Conservation (phyloP, 192 early-diverging fungal genomes). For the Lobosporangium transversale region DNA sequence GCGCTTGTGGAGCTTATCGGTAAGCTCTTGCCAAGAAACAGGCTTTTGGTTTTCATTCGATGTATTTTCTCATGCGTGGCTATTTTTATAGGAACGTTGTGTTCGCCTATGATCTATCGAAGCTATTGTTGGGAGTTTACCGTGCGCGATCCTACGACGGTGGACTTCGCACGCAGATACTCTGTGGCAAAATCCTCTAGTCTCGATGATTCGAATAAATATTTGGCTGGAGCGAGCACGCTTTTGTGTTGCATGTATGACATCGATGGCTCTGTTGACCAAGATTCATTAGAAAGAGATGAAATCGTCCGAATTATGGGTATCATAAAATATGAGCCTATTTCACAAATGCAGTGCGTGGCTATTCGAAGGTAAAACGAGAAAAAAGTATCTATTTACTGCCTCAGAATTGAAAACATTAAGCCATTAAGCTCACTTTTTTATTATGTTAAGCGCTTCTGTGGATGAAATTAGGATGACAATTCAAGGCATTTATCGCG, state of each 20-base stretch:
- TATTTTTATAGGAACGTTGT: slow-evolving; percentile 6
- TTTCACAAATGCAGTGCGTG: background rate
- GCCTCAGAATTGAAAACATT: background rate
- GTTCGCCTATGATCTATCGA: background rate
- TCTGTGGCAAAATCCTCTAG: background rate
- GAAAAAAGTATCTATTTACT: slow-evolving; percentile 7
- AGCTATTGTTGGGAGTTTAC: slow-evolving; percentile 26
- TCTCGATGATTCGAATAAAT: background rate
- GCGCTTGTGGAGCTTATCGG: slow-evolving; percentile 33
- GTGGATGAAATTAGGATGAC: slow-evolving; percentile 16
- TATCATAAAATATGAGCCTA: background rate
- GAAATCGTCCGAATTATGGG: slow-evolving; percentile 14
- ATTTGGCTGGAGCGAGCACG: background rate
- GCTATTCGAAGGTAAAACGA: background rate
- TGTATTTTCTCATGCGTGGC: background rate
- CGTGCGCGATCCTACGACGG: slow-evolving; percentile 14
- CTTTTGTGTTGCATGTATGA: slow-evolving; percentile 20
- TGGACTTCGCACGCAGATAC: slow-evolving; percentile 10
- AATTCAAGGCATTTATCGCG: slow-evolving; percentile 2
- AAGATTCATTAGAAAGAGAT: slow-evolving; percentile 6
- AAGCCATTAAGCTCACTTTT: background rate
- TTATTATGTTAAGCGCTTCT: slow-evolving; percentile 7
- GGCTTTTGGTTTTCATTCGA: background rate
- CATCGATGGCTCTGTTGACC: slow-evolving; percentile 6
- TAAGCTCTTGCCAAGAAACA: no score